Evolutionary conservation across 495 filamentous ascomycete genomes (phyloP).

Genomic region (Penicillium malachiteum): DNA sequence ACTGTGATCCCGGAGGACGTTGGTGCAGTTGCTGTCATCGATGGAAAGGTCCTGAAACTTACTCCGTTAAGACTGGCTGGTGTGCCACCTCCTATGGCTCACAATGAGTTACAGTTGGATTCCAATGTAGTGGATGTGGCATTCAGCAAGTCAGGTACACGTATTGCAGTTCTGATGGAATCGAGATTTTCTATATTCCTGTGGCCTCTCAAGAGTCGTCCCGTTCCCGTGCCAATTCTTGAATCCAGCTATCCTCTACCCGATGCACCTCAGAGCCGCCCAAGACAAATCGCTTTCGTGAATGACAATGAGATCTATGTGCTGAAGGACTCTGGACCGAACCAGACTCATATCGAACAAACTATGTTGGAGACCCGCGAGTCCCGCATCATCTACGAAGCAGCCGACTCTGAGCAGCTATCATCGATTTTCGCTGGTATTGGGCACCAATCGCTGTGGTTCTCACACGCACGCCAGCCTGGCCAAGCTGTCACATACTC

Average conservation of each 20-base stretch:
- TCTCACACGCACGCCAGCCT: conserved; percentile 33
- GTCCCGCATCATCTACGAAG: conserved; percentile 31
- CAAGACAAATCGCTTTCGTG: conserved; percentile 45
- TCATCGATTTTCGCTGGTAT: conserved; percentile 40
- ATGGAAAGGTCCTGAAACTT: conserved; percentile 76
- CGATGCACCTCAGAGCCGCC: conserved; percentile 31
- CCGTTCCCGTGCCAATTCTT: conserved; percentile 43
- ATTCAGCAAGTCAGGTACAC: conserved; percentile 62
- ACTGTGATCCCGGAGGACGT: conserved; percentile 70
- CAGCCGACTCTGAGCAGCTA: conserved; percentile 36
- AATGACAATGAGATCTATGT: conserved; percentile 46
- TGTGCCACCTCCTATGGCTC: conserved; percentile 88
- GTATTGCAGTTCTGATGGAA: conserved; percentile 70
- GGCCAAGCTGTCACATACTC: conserved; percentile 33
- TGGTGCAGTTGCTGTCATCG: conserved; percentile 82
- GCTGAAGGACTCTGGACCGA: conserved; percentile 35
- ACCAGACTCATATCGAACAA: conserved; percentile 35
- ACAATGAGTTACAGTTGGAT: conserved; percentile 66
- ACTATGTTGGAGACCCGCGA: conserved; percentile 39
- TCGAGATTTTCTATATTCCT: conserved; percentile 61
- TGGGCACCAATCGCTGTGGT: conserved; percentile 41
- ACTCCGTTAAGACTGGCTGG: conserved; percentile 83
- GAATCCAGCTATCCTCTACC: conserved; percentile 48
- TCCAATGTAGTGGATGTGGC: conserved; percentile 71
- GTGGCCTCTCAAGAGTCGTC: conserved; percentile 57